phyloP scores from a whole-genome alignment of 2,329 filamentous ascomycete genomes.

The Penicillium palitans region DNA sequence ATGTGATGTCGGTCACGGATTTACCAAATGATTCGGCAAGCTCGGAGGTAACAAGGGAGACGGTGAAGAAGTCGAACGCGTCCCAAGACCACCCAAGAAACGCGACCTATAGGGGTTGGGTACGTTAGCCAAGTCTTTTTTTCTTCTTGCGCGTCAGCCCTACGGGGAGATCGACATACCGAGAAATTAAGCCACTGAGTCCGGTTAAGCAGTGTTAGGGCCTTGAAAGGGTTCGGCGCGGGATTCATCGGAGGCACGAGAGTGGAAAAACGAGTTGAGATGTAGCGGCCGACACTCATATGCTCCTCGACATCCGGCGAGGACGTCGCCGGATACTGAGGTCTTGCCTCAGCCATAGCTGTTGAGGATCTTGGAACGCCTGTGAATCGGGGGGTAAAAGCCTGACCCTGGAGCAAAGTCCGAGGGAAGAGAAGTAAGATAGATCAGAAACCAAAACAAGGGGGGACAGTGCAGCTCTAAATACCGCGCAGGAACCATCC shows the following conservation, averaged over 20 bases:
- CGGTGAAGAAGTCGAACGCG: constrained; percentile 64
- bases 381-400: not conserved
- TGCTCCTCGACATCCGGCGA: constrained; percentile 27
- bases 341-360: constrained; percentile 17
- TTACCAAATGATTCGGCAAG: constrained; percentile 56
- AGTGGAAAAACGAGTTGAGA: constrained; percentile 55
- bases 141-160: not conserved
- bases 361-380: not conserved
- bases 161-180: constrained; percentile 25
- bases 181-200: constrained; percentile 62
- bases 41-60: constrained; percentile 56
- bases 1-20: constrained; percentile 60
- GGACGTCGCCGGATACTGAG: constrained; percentile 2
- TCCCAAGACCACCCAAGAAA: constrained; percentile 57
- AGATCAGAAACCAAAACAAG: not conserved
- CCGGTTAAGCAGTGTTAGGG: constrained; percentile 52
- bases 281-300: constrained; percentile 47
- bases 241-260: constrained; percentile 58
- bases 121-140: not conserved
- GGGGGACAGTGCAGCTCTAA: constrained; percentile 1
- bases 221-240: constrained; percentile 55
- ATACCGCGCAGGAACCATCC: not conserved
- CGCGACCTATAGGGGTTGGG: constrained; percentile 32
- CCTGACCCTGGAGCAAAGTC: not conserved
- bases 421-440: not conserved